A percentile compares a stretch with the other conserved stretches of the same genome.
phyloP scores from a whole-genome alignment of 305 asterid species.

The Petunia hybrid region DNA sequence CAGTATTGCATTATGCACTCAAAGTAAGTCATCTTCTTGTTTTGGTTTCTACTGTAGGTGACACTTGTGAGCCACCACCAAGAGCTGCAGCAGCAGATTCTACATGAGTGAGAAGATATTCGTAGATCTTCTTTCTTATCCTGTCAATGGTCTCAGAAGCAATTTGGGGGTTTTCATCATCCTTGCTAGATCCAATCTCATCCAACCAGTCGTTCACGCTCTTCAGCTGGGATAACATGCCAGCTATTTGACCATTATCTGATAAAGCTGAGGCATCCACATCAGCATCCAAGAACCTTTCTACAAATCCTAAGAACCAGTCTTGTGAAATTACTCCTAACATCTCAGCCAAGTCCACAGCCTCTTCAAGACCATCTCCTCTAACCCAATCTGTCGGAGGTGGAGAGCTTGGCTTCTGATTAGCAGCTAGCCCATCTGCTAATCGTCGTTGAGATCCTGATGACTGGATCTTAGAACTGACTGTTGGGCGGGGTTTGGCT shows the following conservation, averaged over 20 bases:
- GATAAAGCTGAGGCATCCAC: slow-evolving; percentile 76
- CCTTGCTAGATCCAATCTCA: slow-evolving; percentile 71
- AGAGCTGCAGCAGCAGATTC: slow-evolving; percentile 98
- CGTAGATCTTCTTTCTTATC: slow-evolving; percentile 94
- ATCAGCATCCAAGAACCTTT: slow-evolving; percentile 88
- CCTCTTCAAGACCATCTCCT: slow-evolving; percentile 84
- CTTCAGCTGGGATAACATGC: slow-evolving; percentile 93
- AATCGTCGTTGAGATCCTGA: slow-evolving; percentile 56
- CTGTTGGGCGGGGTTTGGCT: slow-evolving; percentile 58
- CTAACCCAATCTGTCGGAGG: slow-evolving; percentile 84
- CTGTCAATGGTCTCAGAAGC: slow-evolving; percentile 75
- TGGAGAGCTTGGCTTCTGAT: slow-evolving; percentile 53
- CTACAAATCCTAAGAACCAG: slow-evolving; percentile 94
- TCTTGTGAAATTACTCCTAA: slow-evolving; percentile 77
- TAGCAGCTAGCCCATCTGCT: slow-evolving; percentile 50
- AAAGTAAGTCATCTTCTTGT: slow-evolving; percentile 53
- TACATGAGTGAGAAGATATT: slow-evolving; percentile 94
- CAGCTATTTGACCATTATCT: slow-evolving; percentile 91
- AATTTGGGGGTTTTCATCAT: slow-evolving; percentile 60
- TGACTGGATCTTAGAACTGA: slow-evolving; percentile 54
- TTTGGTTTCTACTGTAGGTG: slow-evolving; percentile 52
- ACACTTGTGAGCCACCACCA: slow-evolving; percentile 62
- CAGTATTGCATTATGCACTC: not conserved
- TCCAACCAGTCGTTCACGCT: slow-evolving; percentile 98
- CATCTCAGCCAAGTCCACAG: slow-evolving; percentile 83